Evolutionary conservation across 192 early-diverging fungal species (phyloP), one percentile per base, ranked within the genome.

Genomic region (Backusella parvicylindrica): DNA sequence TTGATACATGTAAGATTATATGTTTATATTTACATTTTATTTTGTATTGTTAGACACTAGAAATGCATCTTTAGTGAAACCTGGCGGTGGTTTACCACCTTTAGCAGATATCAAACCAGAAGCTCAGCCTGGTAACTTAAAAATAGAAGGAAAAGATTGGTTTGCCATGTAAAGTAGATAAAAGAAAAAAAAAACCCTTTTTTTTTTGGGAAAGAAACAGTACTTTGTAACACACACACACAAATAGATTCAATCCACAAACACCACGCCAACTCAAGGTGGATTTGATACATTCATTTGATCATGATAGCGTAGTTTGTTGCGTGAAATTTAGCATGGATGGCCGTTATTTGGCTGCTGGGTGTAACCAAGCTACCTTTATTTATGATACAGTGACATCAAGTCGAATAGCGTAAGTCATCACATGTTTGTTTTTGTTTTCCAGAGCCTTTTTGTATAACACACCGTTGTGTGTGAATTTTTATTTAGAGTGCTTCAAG

Each of bases 301-400:
- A 88, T 23, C 88, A 88, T 56, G 72, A 75, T 1, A 95, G 94
- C 79, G 98, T 99, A 11, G 98, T 99, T 9, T 99, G 98, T 83
- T 99, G 96, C 81, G 96, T 98, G 40, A 94, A 95, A 73, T 99
- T 99, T 74, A 97, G 95, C 71, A 86, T 90, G 28, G 95, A 98
- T 82, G 98, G 98, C 60, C 92, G 91, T 78, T 92, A 90, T 70
- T 88, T 99, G 47, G 98, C 97, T 43, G 96, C 97, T 3, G 98
- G 98, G 16, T 97, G 95, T 85, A 99, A 98, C 83, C 91, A 91
- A 32, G 89, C 87, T 38, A 93, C 97, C 13, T 91, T 93, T 76
- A 92, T 99, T 49, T 98, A 91, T 84, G 96, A 96, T 80, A 90
- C 36, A 18, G 63, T 36, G 1, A 92, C 90, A 8, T 95, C 94